A percentile compares a stretch with the other conserved stretches of the same genome.
Conservation (phyloP, 805 yeast genomes). For the Ogataea nakhonphanomensis region DNA sequence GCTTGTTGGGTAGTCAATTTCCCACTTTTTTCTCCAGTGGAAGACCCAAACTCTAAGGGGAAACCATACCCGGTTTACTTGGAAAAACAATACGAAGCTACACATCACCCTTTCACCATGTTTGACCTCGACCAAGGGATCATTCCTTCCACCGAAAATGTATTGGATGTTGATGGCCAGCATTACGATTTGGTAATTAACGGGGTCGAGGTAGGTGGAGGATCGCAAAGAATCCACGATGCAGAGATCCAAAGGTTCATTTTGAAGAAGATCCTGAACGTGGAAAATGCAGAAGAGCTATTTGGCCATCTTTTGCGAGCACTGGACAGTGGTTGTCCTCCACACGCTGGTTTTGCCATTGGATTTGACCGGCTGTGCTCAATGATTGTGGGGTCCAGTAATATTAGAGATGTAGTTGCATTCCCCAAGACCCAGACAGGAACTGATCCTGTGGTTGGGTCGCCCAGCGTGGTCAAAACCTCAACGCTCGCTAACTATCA, state of each 20-base stretch:
- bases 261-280: slow-evolving; percentile 59
- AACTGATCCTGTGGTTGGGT: slow-evolving; percentile 78
- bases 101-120: slow-evolving; percentile 99
- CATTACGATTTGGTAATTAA: slow-evolving; percentile 93
- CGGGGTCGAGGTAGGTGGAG: slow-evolving; percentile 97
- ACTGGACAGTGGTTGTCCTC: slow-evolving; percentile 90
- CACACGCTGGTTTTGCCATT: slow-evolving; percentile 95
- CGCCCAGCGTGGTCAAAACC: slow-evolving; percentile 67
- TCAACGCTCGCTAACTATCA: slow-evolving; percentile 54
- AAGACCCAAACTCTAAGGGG: slow-evolving; percentile 26
- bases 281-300: slow-evolving; percentile 53
- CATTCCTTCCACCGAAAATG: slow-evolving; percentile 2
- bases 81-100: slow-evolving; percentile 48
- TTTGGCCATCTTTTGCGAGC: slow-evolving; percentile 88
- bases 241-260: slow-evolving; percentile 71
- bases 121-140: slow-evolving; percentile 31
- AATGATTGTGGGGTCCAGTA: slow-evolving; percentile 71
- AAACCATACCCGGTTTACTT: slow-evolving; percentile 62
- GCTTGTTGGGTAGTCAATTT: slow-evolving; percentile 89
- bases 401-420: slow-evolving; percentile 90
- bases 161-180: slow-evolving; percentile 67
- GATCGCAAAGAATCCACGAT: slow-evolving; percentile 93
- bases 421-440: slow-evolving; percentile 94
- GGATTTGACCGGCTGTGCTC: slow-evolving; percentile 95
- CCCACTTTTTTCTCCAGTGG: slow-evolving; percentile 84